Evolutionary conservation across 106 monocot genomes (phyloP), one percentile per base, ranked within the genome.

Genomic region (Dendrobium chrysotoxum): DNA sequence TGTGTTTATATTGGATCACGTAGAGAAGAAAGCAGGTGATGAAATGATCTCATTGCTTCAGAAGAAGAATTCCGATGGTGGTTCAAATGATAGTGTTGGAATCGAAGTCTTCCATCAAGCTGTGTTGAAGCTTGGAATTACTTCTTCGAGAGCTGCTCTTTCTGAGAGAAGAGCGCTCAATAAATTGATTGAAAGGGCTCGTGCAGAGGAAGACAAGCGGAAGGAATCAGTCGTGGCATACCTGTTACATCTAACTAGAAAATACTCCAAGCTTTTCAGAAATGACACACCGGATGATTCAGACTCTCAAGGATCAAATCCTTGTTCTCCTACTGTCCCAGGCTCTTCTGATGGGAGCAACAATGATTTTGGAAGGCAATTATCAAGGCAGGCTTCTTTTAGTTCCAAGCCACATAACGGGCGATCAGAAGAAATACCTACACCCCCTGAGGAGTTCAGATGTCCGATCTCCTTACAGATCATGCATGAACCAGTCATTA

Each of bases 401-500:
- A 82, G 73, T 75, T 83, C 85, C 9, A 89, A 87, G 78, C 79
- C 83, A 45, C 78, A 38, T 77, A 79, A 80, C 3, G 23, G 35
- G 40, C 79, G 41, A 70, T 88, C 88, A 67, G 82, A 87, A 57
- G 86, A 75, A 75, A 79, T 84, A 74, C 86, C 90, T 7, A 35
- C 81, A 16, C 92, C 89, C 26, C 95, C 98, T 10, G 95, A 92
- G 78, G 95, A 98, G 83, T 82, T 98, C 38, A 88, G 91, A 40
- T 98, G 98, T 61, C 98, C 98, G 1, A 95, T 98, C 54, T 95
- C 98, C 35, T 83, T 93, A 71, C 98, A 95, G 70, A 83, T 98
- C 12, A 98, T 98, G 98, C 89, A 89, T 82, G 98, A 98, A 70
- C 98, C 98, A 1, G 95, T 95, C 23, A 89, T 98, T 15, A 91